phyloP scores from a whole-genome alignment of 768 basidiomycete species.

The Podaxis pistillaris region DNA sequence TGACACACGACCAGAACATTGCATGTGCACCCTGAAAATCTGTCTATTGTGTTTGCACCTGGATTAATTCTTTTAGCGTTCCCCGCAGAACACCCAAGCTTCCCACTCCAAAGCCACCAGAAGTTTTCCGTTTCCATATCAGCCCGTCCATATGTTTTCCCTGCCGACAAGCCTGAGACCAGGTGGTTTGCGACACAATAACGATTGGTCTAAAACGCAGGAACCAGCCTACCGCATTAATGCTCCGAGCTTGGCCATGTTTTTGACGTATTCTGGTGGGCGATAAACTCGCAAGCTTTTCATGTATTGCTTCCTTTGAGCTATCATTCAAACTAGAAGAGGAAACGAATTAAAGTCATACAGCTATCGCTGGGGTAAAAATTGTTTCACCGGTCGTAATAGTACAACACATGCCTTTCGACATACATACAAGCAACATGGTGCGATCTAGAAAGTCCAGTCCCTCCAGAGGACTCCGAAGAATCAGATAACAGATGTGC shows the following conservation, averaged over 20 bases:
- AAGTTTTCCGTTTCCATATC: background rate
- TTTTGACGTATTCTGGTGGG: background rate
- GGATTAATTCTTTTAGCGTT: background rate
- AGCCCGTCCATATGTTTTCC: conserved; percentile 6
- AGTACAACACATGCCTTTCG: conserved; percentile 12
- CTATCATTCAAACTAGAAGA: background rate
- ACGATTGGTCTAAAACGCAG: background rate
- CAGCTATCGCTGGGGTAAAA: conserved; percentile 6
- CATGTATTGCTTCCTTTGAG: background rate
- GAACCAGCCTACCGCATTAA: background rate
- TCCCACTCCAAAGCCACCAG: conserved; percentile 3
- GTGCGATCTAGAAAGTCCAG: conserved; percentile 12
- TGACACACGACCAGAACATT: background rate
- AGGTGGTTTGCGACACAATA: background rate
- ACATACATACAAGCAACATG: conserved; percentile 9
- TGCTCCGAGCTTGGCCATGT: background rate
- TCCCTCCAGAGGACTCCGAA: conserved; percentile 11
- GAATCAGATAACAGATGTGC: conserved; percentile 40
- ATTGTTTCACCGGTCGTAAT: background rate
- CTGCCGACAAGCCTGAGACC: background rate
- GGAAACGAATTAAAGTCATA: background rate
- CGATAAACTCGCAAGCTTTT: background rate
- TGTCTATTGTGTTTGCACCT: background rate
- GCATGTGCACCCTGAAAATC: background rate
- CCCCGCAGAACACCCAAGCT: background rate